Evolutionary conservation across 2,329 filamentous ascomycete genomes (phyloP).

Genomic region (Colletotrichum cuscutae): DNA sequence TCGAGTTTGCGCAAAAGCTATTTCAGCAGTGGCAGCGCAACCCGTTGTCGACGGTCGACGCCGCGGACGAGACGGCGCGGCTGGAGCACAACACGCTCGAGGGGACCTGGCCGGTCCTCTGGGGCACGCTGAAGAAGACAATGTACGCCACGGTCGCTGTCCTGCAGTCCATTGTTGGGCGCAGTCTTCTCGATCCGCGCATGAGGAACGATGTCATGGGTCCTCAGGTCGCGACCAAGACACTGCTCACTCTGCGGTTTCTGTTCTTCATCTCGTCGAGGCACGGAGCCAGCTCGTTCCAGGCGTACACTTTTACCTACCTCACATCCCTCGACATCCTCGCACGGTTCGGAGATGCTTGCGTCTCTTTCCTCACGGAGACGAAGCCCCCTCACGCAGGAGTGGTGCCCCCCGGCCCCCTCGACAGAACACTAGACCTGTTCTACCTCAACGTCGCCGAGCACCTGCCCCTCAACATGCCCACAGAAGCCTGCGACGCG

Average conservation of each 20-base stretch:
- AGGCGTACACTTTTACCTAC: conserved; percentile 86
- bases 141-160: conserved; percentile 81
- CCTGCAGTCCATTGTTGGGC: conserved; percentile 77
- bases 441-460: conserved; percentile 91
- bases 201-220: conserved; percentile 60
- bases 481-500: conserved; percentile 74
- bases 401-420: conserved; percentile 68
- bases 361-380: conserved; percentile 73
- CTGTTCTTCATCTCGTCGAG: conserved; percentile 85
- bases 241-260: conserved; percentile 78
- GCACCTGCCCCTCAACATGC: conserved; percentile 78
- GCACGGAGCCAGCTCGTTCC: conserved; percentile 78
- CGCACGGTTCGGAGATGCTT: conserved; percentile 73
- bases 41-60: conserved; percentile 78
- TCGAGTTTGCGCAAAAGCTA: conserved; percentile 73
- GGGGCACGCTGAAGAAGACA: conserved; percentile 79
- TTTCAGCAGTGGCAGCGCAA: conserved; percentile 79
- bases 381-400: conserved; percentile 63
- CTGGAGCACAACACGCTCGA: conserved; percentile 74
- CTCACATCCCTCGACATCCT: conserved; percentile 85
- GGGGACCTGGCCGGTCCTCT: conserved; percentile 76
- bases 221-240: conserved; percentile 74
- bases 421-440: conserved; percentile 79
- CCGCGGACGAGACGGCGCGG: conserved; percentile 70
- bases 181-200: conserved; percentile 63